Evolutionary conservation across 345 rosid species (phyloP).

Genomic region (Eucalyptus cloeziana): DNA sequence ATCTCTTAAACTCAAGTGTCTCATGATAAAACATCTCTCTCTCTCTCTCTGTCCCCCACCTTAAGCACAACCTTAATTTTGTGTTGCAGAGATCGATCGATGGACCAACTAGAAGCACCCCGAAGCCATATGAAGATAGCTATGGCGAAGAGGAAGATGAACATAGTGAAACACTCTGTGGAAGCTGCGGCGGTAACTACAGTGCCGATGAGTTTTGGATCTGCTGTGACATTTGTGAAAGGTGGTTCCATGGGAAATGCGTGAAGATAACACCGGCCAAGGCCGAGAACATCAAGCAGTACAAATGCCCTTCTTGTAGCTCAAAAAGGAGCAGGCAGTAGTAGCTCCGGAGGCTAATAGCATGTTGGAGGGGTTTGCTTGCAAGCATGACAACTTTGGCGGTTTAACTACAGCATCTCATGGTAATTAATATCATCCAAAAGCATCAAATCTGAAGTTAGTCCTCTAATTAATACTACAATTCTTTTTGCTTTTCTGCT

Average conservation of each 20-base stretch:
- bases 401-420: neutral
- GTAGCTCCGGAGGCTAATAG: neutral
- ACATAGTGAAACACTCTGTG: constrained; percentile 72
- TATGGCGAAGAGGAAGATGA: constrained; percentile 77
- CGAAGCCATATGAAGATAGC: constrained; percentile 41
- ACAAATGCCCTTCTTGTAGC: constrained; percentile 83
- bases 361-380: neutral
- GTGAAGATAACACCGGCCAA: constrained; percentile 83
- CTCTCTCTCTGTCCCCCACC: neutral
- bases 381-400: neutral
- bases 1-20: neutral
- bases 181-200: constrained; percentile 79
- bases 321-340: constrained; percentile 52
- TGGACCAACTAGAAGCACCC: constrained; percentile 46
- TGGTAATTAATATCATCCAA: neutral
- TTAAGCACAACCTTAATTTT: neutral
- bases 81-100: constrained; percentile 55
- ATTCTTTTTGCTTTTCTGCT: neutral
- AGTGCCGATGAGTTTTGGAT: constrained; percentile 81
- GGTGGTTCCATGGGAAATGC: constrained; percentile 90
- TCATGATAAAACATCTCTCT: neutral
- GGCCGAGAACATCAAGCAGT: constrained; percentile 78
- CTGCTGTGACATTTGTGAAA: constrained; percentile 74
- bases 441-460: neutral
- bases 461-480: neutral